Evolutionary conservation across 1,284 basidiomycete genomes (phyloP).

Genomic region (Cryptococcus deneoformans): DNA sequence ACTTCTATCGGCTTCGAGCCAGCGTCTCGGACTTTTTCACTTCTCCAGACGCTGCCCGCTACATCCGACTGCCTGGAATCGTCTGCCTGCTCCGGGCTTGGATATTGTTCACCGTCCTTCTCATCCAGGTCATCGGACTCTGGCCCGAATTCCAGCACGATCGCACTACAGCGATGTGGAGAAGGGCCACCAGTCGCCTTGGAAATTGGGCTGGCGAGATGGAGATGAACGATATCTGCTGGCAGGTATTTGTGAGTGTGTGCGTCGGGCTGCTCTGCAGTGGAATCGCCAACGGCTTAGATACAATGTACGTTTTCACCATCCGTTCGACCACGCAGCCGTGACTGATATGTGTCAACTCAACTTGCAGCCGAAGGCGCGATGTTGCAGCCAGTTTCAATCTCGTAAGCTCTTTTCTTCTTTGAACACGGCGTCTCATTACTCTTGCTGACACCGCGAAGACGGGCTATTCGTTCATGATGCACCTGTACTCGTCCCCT

Average conservation of each 20-base stretch:
- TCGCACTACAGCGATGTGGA: not conserved
- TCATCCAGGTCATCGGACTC: conserved; percentile 37
- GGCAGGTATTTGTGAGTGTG: conserved; percentile 46
- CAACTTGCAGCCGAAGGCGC: conserved; percentile 21
- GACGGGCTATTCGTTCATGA: conserved; percentile 38
- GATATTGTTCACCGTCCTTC: conserved; percentile 38
- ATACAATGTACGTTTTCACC: conserved; percentile 1
- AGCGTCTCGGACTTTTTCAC: conserved; percentile 5
- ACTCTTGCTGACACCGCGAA: no score
- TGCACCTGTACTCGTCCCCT: conserved; percentile 49
- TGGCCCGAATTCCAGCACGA: conserved; percentile 22
- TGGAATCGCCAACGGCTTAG: conserved; percentile 34
- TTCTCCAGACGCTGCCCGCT: conserved; percentile 13
- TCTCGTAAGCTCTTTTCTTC: conserved; percentile 24
- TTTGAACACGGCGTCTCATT: not conserved
- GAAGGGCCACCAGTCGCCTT: conserved; percentile 10
- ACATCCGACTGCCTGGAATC: conserved; percentile 41
- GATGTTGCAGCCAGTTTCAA: conserved; percentile 45
- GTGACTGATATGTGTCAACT: no score
- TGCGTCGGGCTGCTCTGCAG: conserved; percentile 38
- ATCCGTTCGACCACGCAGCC: no score
- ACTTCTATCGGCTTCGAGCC: not conserved
- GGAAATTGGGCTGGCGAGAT: conserved; percentile 38
- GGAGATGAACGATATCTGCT: conserved; percentile 44
- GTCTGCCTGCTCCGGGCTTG: conserved; percentile 35